Evolutionary conservation across 148 eudicot genomes (phyloP).

Genomic region (Beta vulgaris): DNA sequence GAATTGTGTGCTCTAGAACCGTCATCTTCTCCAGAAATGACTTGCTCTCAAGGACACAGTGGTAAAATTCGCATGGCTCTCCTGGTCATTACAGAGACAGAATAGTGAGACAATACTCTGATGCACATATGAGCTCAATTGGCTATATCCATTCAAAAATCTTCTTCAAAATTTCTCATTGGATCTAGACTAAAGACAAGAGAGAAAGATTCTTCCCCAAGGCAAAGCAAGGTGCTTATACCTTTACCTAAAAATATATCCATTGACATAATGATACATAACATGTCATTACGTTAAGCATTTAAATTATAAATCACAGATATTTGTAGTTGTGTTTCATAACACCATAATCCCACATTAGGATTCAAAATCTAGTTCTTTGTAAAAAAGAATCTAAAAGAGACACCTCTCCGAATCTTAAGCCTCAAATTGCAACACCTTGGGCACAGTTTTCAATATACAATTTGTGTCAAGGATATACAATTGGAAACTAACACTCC

Average conservation of each 20-base stretch:
- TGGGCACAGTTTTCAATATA: too few species aligned
- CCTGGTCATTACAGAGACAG: constrained; percentile 45
- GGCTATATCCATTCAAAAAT: background rate
- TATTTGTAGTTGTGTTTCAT: background rate
- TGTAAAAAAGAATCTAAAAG: too few species aligned
- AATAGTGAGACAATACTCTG: constrained; percentile 6
- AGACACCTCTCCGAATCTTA: background rate
- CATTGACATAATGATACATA: background rate
- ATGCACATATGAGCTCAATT: constrained; percentile 5
- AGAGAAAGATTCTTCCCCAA: background rate
- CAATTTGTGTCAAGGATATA: too few species aligned
- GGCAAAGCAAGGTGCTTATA: background rate
- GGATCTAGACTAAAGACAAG: background rate
- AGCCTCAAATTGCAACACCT: too few species aligned
- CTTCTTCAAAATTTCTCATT: background rate
- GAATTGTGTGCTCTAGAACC: constrained; percentile 92
- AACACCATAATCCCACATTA: background rate
- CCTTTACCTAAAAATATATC: background rate
- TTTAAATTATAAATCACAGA: background rate
- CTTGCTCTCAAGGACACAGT: constrained; percentile 94
- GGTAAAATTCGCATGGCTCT: constrained; percentile 85
- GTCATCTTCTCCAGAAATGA: constrained; percentile 98
- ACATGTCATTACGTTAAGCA: too few species aligned
- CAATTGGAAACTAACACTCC: background rate
- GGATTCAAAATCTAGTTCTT: background rate